These are phyloP conservation scores for Lentinula sp. DNA, from an alignment of 768 basidiomycete species.

Conservation along the genomic window DNA sequence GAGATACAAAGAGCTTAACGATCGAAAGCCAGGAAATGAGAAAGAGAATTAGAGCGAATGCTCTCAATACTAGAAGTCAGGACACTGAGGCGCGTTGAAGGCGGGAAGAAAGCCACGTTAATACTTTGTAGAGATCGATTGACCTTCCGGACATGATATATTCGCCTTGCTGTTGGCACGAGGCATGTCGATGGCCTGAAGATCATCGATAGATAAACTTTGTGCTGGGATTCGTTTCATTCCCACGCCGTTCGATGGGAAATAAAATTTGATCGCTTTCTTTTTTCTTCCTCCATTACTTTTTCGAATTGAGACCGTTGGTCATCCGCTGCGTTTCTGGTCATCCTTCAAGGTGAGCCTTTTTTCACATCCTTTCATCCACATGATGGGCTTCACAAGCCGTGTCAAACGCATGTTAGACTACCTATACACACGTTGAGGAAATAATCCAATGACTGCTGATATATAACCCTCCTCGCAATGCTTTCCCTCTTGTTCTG, in stretches of 20 bases:
- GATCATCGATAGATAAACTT: conserved; percentile 10
- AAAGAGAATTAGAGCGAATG: conserved; percentile 16
- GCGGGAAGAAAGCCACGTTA: conserved; percentile 10
- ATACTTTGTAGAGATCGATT: conserved; percentile 7
- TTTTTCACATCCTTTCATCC: neutral
- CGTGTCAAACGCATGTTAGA: conserved; percentile 47
- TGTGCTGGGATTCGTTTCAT: neutral
- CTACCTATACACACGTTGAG: conserved; percentile 38
- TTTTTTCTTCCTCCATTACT: neutral
- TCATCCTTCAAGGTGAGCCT: neutral
- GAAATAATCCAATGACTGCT: conserved; percentile 18
- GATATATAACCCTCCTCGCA: neutral
- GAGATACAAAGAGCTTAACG: neutral
- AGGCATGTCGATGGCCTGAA: conserved; percentile 19
- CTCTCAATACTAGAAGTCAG: conserved; percentile 14
- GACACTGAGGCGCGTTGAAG: conserved; percentile 10
- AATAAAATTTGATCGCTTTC: neutral
- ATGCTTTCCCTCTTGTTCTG: neutral
- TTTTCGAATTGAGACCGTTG: too few species aligned
- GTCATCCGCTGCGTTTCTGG: too few species aligned
- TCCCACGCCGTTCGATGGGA: neutral
- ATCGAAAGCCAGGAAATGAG: conserved; percentile 7
- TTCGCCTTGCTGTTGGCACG: conserved; percentile 37
- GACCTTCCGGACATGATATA: conserved; percentile 11
- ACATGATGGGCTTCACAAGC: conserved; percentile 33